Evolutionary conservation across 2,329 filamentous ascomycete genomes (phyloP), one percentile per base, ranked within the genome.

Genomic region (Rachicladosporium sp.): DNA sequence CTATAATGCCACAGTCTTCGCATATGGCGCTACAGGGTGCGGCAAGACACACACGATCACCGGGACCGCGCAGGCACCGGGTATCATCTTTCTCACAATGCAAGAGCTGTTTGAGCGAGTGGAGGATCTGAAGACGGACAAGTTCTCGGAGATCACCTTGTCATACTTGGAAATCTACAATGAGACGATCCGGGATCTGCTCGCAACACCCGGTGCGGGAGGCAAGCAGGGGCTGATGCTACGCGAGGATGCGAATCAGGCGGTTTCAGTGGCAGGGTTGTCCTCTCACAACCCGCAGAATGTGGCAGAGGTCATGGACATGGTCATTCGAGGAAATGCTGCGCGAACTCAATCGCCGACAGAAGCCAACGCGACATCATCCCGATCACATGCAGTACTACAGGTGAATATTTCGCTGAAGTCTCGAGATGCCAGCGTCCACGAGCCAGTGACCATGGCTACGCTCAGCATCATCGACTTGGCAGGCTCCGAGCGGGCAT

Each of bases 121-220:
- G 49, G 69, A 71, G n/a, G 91, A 96, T 42, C 67, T 84, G 39
- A 80, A 80, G 46, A 78, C 82, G 42, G 87, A 94, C 45, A 96
- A 95, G 63, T 71, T 78, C 21, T 91, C 87, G 3, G 91, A 96
- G 54, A 70, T 98, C 39, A 86, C 88, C 0, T 74, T 98, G 10
- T 95, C 88, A 0, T 98, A 96, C 56, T 73, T 98, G 30, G 91
- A 98, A 59, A 98, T 98, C 47, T 98, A 98, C 71, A 98, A 98
- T 59, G 91, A 98, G 66, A 95, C 88, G 0, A 98, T 98, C 53
- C 84, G 91, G 38, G 91, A 98, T 65, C 66, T 98, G 54, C 70
- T 98, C 33, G 15, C 15, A 19, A 82, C 91, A 11, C 82, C 86
- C 1, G 81, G 81, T 15, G 83, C 80, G 30, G 83, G 79, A 63